Evolutionary conservation across 768 basidiomycete species (phyloP).

Genomic region (Suillus ampliporus): DNA sequence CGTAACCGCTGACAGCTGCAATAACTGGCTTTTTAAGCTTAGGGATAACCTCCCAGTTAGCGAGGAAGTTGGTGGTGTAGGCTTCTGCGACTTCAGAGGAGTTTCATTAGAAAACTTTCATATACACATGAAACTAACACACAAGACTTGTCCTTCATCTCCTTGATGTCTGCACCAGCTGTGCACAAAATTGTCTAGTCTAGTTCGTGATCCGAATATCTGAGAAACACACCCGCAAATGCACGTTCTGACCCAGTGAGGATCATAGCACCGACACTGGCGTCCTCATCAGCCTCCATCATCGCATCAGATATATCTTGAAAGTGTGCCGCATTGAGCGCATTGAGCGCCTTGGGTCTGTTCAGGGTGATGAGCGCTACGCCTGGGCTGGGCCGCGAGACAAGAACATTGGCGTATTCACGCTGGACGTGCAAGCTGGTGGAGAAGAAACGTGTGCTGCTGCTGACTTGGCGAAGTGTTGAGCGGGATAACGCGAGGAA

Average conservation of each 20-base stretch:
- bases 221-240: slow-evolving; percentile 76
- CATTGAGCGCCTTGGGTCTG: slow-evolving; percentile 89
- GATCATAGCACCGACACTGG: slow-evolving; percentile 80
- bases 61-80: slow-evolving; percentile 85
- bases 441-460: slow-evolving; percentile 29
- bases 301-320: slow-evolving; percentile 82
- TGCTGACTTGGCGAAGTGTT: slow-evolving; percentile 11
- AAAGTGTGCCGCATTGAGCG: slow-evolving; percentile 82
- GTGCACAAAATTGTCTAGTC: slow-evolving; percentile 10
- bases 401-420: slow-evolving; percentile 67
- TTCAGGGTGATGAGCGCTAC: slow-evolving; percentile 88
- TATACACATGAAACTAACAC: slow-evolving; percentile 28
- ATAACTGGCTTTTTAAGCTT: slow-evolving; percentile 90
- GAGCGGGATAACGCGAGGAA: slow-evolving; percentile 16
- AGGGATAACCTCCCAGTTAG: slow-evolving; percentile 79
- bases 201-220: neutral
- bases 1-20: slow-evolving; percentile 94
- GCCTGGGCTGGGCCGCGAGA: slow-evolving; percentile 67
- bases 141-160: slow-evolving; percentile 98
- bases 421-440: slow-evolving; percentile 34
- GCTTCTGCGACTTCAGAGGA: slow-evolving; percentile 72
- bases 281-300: slow-evolving; percentile 71
- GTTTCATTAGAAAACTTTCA: slow-evolving; percentile 2
- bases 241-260: slow-evolving; percentile 92
- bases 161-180: slow-evolving; percentile 99